These are phyloP conservation scores for Fusarium coffeatum DNA, from an alignment of 2,329 filamentous ascomycete genomes.

Conservation along the genomic window DNA sequence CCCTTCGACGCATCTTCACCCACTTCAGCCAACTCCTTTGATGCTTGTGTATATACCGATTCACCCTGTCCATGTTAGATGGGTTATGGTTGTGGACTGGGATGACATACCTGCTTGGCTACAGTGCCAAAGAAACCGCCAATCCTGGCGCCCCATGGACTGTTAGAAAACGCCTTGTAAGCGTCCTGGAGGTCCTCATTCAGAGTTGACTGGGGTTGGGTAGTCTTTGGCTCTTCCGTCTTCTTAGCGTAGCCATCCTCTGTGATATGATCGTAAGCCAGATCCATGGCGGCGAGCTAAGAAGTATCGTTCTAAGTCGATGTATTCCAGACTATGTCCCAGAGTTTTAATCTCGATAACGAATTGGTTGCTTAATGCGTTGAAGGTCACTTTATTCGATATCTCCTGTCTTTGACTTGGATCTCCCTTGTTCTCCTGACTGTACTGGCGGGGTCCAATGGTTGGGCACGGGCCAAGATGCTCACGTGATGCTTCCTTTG, in stretches of 20 bases:
- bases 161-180: slow-evolving; percentile 91
- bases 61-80: slow-evolving; percentile 69
- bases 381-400: slow-evolving; percentile 22
- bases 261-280: slow-evolving; percentile 96
- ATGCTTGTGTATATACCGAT: slow-evolving; percentile 83
- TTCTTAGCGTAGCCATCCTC: slow-evolving; percentile 77
- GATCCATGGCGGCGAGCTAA: slow-evolving; percentile 74
- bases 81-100: not conserved
- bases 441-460: slow-evolving; percentile 39
- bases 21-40: slow-evolving; percentile 83
- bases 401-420: slow-evolving; percentile 30
- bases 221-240: slow-evolving; percentile 58
- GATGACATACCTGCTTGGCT: slow-evolving; percentile 81
- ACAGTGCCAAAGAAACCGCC: slow-evolving; percentile 91
- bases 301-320: not conserved
- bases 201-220: slow-evolving; percentile 66
- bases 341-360: not conserved
- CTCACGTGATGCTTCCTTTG: slow-evolving; percentile 33
- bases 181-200: slow-evolving; percentile 94
- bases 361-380: slow-evolving; percentile 8
- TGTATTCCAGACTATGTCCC: slow-evolving; percentile 7
- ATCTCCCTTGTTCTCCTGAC: slow-evolving; percentile 39
- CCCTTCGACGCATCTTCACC: slow-evolving; percentile 85
- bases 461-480: slow-evolving; percentile 31
- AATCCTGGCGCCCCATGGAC: slow-evolving; percentile 89